Evolutionary conservation across 2,329 filamentous ascomycete genomes (phyloP).

Genomic region (Fusarium sp.): DNA sequence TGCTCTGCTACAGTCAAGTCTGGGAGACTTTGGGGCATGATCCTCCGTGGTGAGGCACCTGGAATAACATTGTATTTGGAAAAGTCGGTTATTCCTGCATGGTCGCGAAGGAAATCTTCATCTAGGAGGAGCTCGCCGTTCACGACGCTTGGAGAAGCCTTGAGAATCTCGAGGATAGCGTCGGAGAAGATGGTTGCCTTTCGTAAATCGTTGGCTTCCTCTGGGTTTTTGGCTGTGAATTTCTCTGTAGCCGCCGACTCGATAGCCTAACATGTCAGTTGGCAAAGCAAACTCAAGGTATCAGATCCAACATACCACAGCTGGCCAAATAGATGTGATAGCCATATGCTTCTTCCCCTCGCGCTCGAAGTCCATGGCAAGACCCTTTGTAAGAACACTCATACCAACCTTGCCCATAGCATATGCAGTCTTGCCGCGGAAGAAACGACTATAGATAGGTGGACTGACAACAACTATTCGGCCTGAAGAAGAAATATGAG

Average conservation of each 20-base stretch:
- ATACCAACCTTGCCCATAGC: conserved; percentile 83
- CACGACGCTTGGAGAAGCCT: conserved; percentile 66
- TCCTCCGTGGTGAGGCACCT: conserved; percentile 72
- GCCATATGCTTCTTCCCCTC: conserved; percentile 75
- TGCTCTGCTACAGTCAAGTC: conserved; percentile 79
- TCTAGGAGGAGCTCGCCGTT: conserved; percentile 80
- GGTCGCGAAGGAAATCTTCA: conserved; percentile 79
- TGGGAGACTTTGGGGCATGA: conserved; percentile 79
- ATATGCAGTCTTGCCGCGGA: conserved; percentile 86
- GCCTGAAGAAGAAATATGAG: conserved; percentile 68
- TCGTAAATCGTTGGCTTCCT: conserved; percentile 67
- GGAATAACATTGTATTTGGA: conserved; percentile 75
- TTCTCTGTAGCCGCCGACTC: conserved; percentile 78
- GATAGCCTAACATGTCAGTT: conserved; percentile 60
- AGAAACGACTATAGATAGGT: conserved; percentile 87
- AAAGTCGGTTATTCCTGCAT: conserved; percentile 75
- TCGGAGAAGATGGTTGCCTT: conserved; percentile 81
- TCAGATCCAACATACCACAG: conserved; percentile 61
- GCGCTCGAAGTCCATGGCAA: conserved; percentile 83
- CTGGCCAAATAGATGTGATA: conserved; percentile 85
- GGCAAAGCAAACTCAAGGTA: not conserved
- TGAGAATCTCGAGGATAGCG: conserved; percentile 77
- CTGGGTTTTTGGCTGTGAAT: conserved; percentile 56
- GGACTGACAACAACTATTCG: conserved; percentile 83
- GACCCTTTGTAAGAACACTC: conserved; percentile 81